These are phyloP conservation scores for Calonectria montana DNA, from an alignment of 2,329 filamentous ascomycete species.

Conservation along the genomic window DNA sequence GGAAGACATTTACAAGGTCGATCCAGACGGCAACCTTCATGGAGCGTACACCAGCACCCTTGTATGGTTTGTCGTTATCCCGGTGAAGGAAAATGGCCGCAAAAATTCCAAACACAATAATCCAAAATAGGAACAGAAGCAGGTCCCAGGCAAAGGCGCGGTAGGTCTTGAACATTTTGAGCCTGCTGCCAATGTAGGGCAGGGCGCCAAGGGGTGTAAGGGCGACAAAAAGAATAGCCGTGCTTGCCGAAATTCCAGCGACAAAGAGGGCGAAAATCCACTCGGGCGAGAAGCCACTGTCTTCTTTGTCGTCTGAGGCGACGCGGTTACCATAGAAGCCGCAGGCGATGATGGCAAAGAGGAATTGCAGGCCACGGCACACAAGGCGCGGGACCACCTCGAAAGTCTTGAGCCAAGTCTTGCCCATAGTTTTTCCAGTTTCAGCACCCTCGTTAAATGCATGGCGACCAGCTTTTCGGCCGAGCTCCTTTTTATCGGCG, in stretches of 20 bases:
- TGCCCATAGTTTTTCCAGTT: conserved; percentile 55
- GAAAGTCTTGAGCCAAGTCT: conserved; percentile 58
- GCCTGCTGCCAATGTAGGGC: conserved; percentile 46
- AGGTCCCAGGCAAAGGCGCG: conserved; percentile 59
- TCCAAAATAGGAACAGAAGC: conserved; percentile 63
- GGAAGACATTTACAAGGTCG: conserved; percentile 72
- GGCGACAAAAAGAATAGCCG: conserved; percentile 57
- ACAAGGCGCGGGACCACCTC: conserved; percentile 61
- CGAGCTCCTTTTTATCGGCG: conserved; percentile 48
- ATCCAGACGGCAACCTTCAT: conserved; percentile 83
- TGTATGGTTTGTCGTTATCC: conserved; percentile 62
- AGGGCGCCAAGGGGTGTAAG: conserved; percentile 50
- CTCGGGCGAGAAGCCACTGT: conserved; percentile 59
- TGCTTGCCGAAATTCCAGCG: conserved; percentile 64
- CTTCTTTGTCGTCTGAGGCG: conserved; percentile 52
- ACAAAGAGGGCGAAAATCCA: conserved; percentile 75
- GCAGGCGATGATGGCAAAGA: conserved; percentile 75
- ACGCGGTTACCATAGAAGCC: conserved; percentile 75
- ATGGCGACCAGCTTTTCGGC: conserved; percentile 46
- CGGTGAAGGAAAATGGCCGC: conserved; percentile 75
- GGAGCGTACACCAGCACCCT: conserved; percentile 53
- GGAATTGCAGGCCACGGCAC: conserved; percentile 75
- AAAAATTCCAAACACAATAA: conserved; percentile 78
- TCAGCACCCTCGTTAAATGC: conserved; percentile 50
- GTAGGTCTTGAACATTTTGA: conserved; percentile 53